Evolutionary conservation across 148 eudicot species (phyloP).

Genomic region (Fagopyrum homotropicum): DNA sequence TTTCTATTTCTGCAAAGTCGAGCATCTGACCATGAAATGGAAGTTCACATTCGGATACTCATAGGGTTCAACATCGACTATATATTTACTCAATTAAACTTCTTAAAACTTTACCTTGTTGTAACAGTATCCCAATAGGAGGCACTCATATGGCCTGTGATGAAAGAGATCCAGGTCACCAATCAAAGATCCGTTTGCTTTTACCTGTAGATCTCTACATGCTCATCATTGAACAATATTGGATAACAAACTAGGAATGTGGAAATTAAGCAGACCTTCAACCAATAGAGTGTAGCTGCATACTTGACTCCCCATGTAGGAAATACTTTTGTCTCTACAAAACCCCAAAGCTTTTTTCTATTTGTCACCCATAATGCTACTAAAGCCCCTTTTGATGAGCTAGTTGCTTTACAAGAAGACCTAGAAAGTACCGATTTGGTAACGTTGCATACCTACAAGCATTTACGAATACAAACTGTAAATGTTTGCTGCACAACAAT

Average conservation of each 20-base stretch:
- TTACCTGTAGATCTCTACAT: slow-evolving; percentile 43
- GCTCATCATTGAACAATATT: slow-evolving; percentile 1
- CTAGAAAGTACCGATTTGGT: slow-evolving; percentile 80
- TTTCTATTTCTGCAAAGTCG: slow-evolving; percentile 24
- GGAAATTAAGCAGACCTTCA: slow-evolving; percentile 43
- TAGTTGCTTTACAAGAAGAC: slow-evolving; percentile 66
- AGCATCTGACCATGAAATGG: slow-evolving; percentile 27
- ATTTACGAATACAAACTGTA: slow-evolving; percentile 13
- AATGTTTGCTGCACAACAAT: neutral
- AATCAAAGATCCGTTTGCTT: slow-evolving; percentile 67
- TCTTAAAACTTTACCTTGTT: slow-evolving; percentile 27
- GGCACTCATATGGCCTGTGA: slow-evolving; percentile 95
- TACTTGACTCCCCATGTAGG: slow-evolving; percentile 85
- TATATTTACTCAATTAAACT: neutral
- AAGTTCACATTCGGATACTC: neutral
- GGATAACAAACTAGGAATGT: neutral
- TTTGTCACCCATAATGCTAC: slow-evolving; percentile 96
- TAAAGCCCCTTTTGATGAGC: slow-evolving; percentile 68
- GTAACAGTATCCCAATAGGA: slow-evolving; percentile 62
- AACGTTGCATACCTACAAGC: slow-evolving; percentile 74
- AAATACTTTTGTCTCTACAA: slow-evolving; percentile 82
- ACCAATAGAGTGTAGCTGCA: slow-evolving; percentile 73
- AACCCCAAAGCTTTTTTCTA: slow-evolving; percentile 71
- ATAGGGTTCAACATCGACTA: neutral
- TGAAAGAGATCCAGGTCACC: slow-evolving; percentile 90